A percentile compares a stretch with the other conserved stretches of the same genome.
Conservation (phyloP, 2,329 filamentous ascomycete genomes). For the Diaporthe vexans region DNA sequence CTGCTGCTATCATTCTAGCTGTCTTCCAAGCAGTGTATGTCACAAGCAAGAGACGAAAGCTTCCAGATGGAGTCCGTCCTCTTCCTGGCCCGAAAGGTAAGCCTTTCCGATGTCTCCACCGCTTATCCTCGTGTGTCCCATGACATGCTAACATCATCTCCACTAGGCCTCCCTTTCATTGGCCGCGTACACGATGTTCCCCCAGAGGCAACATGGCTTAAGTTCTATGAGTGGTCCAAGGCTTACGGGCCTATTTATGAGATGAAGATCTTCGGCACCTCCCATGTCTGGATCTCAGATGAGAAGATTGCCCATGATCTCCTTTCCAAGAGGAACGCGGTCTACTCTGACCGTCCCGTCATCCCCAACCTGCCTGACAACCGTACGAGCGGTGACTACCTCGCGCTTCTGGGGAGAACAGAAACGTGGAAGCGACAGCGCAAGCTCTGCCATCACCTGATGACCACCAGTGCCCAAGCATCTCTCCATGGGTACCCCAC, state of each 20-base stretch:
- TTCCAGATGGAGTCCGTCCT: conserved; percentile 47
- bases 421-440: conserved; percentile 65
- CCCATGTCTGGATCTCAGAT: conserved; percentile 63
- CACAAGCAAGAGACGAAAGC: conserved; percentile 40
- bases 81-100: conserved; percentile 50
- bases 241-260: conserved; percentile 62
- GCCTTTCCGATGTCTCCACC: neutral
- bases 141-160: conserved; percentile 39
- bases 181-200: conserved; percentile 63
- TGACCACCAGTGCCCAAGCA: conserved; percentile 54
- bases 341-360: conserved; percentile 62
- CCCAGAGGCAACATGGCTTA: conserved; percentile 57
- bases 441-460: conserved; percentile 59
- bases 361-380: conserved; percentile 64
- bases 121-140: neutral
- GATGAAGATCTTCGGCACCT: conserved; percentile 60
- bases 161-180: conserved; percentile 57
- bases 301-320: conserved; percentile 61
- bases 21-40: neutral
- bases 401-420: conserved; percentile 58
- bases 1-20: neutral
- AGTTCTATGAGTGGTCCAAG: conserved; percentile 63
- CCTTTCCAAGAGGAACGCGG: conserved; percentile 55
- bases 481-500: conserved; percentile 59
- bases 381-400: conserved; percentile 61